Base-by-base conservation (phyloP, 352 stramenopile species). In the Globisporangium alternatum region DNA sequence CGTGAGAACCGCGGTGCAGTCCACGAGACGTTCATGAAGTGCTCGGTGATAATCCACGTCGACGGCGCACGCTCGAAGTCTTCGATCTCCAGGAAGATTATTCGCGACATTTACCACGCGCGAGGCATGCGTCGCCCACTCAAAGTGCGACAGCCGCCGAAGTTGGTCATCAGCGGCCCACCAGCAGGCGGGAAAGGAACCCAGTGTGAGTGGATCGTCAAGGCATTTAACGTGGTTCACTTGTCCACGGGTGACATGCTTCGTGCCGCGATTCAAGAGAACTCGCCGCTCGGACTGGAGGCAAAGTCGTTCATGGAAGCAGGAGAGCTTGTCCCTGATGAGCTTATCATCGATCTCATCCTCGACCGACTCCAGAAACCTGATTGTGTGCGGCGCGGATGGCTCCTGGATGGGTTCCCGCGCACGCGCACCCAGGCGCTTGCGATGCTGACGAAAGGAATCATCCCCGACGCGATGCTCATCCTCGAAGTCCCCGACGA, bases 351-450 rank as follows among this genome's bases (percentile, higher is more conserved):
- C 49, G 78, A 96, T 47, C 78, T 99, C 19, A 89, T 99, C 4
- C 73, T 98, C 35, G 76, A 88, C 21, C 88, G 96, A 35, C 77
- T 98, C 2, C 65, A 65, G 60, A 73, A 76, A 67, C 78, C 64
- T 5, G 91, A 96, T 53, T 91, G 90, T 63, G 62, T 79, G 19
- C 47, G 77, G 35, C 83, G 81, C 19, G 78, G 97, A 4, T 93
- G 84, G 84, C 81, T 99, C 21, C 74, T 99, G 19, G 97, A 99
- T 72, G 97, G 97, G 0, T 99, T 99, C 69, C 97, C 97, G 25
- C 77, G 95, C 17, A 98, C 90, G 0, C 77, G 90, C 45, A 71
- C 78, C 3, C 95, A 98, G 69, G 93, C 94, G 10, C 57, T 72
- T 49, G 81, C 74, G 2, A 81, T 93, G 59, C 55, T 87, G 0